Conservation (phyloP, 2,329 filamentous ascomycete species). For the Podosphaera xanthii region DNA sequence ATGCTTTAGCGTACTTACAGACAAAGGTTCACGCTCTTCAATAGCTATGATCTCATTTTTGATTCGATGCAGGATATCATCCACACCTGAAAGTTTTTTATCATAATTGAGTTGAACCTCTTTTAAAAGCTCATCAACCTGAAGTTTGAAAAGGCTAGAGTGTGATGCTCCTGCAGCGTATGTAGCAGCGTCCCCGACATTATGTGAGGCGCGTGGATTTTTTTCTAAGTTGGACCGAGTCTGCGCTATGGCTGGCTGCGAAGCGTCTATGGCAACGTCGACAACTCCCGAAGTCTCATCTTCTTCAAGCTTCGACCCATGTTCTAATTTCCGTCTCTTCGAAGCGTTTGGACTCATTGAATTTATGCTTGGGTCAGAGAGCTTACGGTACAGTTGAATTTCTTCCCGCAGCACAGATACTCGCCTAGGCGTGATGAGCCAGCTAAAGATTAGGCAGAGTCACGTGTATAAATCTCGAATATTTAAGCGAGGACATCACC, state of each 20-base stretch:
- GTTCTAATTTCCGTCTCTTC: conserved; percentile 17
- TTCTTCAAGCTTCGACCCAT: conserved; percentile 1
- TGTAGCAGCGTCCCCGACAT: conserved; percentile 16
- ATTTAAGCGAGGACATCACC: too few relatives aligned
- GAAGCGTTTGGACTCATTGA: conserved; percentile 10
- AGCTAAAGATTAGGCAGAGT: too few relatives aligned
- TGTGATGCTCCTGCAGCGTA: conserved; percentile 28
- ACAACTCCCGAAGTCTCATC: conserved; percentile 8
- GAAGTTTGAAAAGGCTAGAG: conserved; percentile 43
- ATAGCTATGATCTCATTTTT: conserved; percentile 34
- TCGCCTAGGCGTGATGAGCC: too few relatives aligned
- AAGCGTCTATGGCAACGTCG: neutral
- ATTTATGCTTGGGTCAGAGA: too few relatives aligned
- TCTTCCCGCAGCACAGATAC: too few relatives aligned
- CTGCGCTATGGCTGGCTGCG: neutral
- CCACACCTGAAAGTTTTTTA: conserved; percentile 28
- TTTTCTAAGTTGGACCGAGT: neutral
- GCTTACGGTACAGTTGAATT: too few relatives aligned
- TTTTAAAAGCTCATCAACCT: conserved; percentile 37
- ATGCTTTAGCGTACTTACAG: conserved; percentile 14
- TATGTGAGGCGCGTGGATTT: neutral
- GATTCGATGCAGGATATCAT: conserved; percentile 28
- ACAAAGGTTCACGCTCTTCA: conserved; percentile 24
- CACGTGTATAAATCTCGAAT: too few relatives aligned
- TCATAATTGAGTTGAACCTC: conserved; percentile 34